Percentiles rank a stretch among this genome's conserved stretches.
These are phyloP conservation scores for Hypericum androsaemum DNA, from an alignment of 345 rosid genomes.

Conservation along the genomic window DNA sequence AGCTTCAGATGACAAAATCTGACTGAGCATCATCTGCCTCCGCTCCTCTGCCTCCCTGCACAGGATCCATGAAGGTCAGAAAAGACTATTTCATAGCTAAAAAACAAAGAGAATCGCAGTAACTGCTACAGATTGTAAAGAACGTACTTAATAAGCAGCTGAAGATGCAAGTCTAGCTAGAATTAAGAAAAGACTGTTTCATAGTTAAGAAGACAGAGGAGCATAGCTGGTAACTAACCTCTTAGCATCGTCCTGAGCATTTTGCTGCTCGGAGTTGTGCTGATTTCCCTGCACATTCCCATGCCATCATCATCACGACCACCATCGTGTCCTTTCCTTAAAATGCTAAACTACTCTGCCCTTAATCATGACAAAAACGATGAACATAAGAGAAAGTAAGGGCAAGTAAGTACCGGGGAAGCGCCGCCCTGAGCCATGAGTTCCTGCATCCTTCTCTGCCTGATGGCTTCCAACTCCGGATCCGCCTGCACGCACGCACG, in stretches of 20 bases:
- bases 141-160: too few relatives aligned
- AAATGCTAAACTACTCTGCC: neutral
- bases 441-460: conserved; percentile 94
- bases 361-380: too few relatives aligned
- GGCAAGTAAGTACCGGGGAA: conserved; percentile 22
- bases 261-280: conserved; percentile 63
- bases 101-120: too few relatives aligned
- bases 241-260: conserved; percentile 78
- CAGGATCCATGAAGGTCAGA: conserved; percentile 11
- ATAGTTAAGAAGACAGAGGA: too few relatives aligned
- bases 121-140: too few relatives aligned
- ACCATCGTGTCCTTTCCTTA: neutral
- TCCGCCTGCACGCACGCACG: conserved; percentile 51
- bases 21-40: conserved; percentile 92
- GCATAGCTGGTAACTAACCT: conserved; percentile 34
- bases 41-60: conserved; percentile 88
- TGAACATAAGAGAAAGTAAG: neutral
- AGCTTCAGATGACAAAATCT: conserved; percentile 76
- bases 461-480: conserved; percentile 89
- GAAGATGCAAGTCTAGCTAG: too few relatives aligned
- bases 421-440: conserved; percentile 76
- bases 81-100: too few relatives aligned
- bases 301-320: neutral
- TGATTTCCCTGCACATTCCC: conserved; percentile 40
- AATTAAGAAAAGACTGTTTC: too few relatives aligned